Base-by-base conservation (phyloP, 306 rosid genomes). In the Cercis canadensis region DNA sequence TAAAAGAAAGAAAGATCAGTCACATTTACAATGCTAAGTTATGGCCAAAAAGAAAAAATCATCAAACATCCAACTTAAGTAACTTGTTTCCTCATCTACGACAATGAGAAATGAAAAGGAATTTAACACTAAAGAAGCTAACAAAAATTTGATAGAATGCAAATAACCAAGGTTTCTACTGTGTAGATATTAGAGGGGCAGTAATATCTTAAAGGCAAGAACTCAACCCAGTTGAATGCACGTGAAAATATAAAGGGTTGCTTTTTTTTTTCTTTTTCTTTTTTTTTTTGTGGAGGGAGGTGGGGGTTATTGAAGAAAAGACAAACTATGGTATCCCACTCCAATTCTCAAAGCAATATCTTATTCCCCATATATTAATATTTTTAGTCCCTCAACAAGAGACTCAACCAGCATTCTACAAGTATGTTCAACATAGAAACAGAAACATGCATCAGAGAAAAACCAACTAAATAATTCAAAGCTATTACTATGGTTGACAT, bases 51-150 rank as follows among this genome's bases (percentile, higher is more conserved):
- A n/a, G n/a, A n/a, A n/a, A n/a, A n/a, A n/a, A n/a, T n/a, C n/a
- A n/a, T n/a, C n/a, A n/a, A n/a, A 24, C 31, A 67, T 40, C 80
- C 67, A 53, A 41, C 39, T 0, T 15, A 58, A 67, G 58, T 47
- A 39, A 11, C 9, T 58, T 49, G 18, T 32, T 60, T 37, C 29
- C 62, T 49, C 3, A 65, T 4, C 60, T 34, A 55, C 14, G 14
- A 57, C 17, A 66, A 65, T 57, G 45, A 50, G 62, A 66, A 47
- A 65, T 1, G 13, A 45, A 36, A 66, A 37, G 11, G 29, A 17
- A 39, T 49, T 46, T 24, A 15, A 31, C 53, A 41, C 14, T 12
- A 19, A 43, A 16, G 10, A 8, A 61, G 36, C 45, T 6, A 62
- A 13, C 7, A 12, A 3, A 62, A 62, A 41, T 11, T 41, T 3